A percentile compares a stretch with the other conserved stretches of the same genome.
Evolutionary conservation across 140 eudicot genomes (phyloP).

Genomic region (Cichorium intybus): DNA sequence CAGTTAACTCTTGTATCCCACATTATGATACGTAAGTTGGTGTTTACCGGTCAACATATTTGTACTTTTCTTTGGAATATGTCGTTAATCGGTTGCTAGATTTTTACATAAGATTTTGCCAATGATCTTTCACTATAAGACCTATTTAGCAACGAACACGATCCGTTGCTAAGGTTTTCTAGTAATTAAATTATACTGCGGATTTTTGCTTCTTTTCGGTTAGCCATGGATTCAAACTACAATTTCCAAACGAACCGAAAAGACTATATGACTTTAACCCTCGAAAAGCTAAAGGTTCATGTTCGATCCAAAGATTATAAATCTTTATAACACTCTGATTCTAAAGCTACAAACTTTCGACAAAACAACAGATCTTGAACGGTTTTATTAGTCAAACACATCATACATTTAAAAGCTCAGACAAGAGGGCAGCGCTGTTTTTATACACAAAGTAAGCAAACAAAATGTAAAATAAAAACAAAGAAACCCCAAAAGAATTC

Average conservation of each 20-base stretch:
- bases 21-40: no score
- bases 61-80: neutral
- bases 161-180: neutral
- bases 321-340: neutral
- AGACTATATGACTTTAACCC: neutral
- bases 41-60: neutral
- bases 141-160: no score
- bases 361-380: conserved; percentile 13
- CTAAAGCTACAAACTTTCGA: neutral
- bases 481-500: neutral
- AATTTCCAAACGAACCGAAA: neutral
- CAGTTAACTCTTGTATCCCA: no score
- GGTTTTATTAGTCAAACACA: conserved; percentile 29
- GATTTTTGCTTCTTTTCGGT: neutral
- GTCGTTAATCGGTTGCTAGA: no score
- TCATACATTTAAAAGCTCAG: conserved; percentile 18
- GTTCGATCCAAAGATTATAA: neutral
- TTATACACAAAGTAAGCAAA: conserved; percentile 33
- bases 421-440: conserved; percentile 9
- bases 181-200: neutral
- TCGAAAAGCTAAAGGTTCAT: neutral
- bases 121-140: no score
- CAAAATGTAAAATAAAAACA: conserved; percentile 9
- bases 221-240: neutral
- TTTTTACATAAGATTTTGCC: no score